These are phyloP conservation scores for Eragrostis curvula DNA, from an alignment of 176 grass and related monocot genomes.

Conservation along the genomic window DNA sequence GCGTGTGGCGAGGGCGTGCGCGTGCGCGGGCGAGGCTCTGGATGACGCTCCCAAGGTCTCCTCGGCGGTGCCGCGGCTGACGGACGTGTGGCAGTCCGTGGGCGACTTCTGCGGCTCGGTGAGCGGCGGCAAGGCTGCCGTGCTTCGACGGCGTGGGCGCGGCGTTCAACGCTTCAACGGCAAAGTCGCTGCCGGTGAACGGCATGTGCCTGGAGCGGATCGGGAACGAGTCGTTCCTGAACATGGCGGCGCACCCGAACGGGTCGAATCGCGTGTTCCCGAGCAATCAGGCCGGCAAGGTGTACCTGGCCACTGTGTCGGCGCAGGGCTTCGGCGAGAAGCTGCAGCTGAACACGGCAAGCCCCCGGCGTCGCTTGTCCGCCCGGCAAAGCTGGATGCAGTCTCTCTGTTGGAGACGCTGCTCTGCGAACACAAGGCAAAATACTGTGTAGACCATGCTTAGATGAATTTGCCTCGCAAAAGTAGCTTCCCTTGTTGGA, in stretches of 20 bases:
- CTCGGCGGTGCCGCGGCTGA: conserved; percentile 44
- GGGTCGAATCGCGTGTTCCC: conserved; percentile 76
- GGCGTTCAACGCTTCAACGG: conserved; percentile 52
- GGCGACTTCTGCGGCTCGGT: conserved; percentile 64
- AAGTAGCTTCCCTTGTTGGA: too few species aligned
- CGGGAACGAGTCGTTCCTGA: conserved; percentile 71
- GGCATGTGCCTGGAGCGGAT: conserved; percentile 89
- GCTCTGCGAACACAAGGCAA: too few species aligned
- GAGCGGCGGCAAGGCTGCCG: conserved; percentile 36
- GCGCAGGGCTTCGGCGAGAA: conserved; percentile 46
- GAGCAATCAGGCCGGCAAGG: conserved; percentile 62
- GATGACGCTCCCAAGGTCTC: conserved; percentile 33
- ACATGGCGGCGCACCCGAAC: conserved; percentile 87
- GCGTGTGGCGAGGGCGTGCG: too few species aligned
- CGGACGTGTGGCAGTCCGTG: conserved; percentile 63
- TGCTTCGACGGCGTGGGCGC: conserved; percentile 64
- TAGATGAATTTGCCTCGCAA: too few species aligned
- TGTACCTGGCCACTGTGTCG: conserved; percentile 78
- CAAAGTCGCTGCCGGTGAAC: conserved; percentile 42
- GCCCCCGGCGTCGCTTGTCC: too few species aligned
- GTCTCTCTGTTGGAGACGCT: too few species aligned
- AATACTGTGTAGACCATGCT: too few species aligned
- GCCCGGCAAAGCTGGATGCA: too few species aligned
- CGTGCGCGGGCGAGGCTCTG: too few species aligned
- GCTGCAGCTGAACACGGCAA: conserved; percentile 43